Evolutionary conservation across 345 rosid species (phyloP).

Genomic region (Dimocarpus longan): DNA sequence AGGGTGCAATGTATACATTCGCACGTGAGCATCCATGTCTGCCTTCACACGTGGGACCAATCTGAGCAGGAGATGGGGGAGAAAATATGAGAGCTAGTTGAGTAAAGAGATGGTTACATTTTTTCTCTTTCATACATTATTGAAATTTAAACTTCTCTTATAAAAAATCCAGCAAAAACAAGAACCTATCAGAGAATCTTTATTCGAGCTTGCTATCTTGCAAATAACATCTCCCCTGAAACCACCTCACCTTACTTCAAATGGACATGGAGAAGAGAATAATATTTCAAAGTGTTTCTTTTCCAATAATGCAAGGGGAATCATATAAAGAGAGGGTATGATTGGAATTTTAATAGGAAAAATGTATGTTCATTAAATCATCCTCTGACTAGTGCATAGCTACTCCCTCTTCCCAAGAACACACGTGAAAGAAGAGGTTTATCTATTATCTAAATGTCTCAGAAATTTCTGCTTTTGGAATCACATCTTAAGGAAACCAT

Average conservation of each 20-base stretch:
- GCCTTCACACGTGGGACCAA: slow-evolving; percentile 13
- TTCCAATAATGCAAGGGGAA: slow-evolving; percentile 58
- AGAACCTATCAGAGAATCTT: too few species aligned
- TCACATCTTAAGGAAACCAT: slow-evolving; percentile 26
- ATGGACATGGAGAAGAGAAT: slow-evolving; percentile 40
- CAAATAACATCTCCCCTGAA: slow-evolving; percentile 44
- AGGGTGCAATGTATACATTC: background rate
- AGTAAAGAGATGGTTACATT: too few species aligned
- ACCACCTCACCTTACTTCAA: slow-evolving; percentile 27
- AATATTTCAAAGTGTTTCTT: slow-evolving; percentile 39
- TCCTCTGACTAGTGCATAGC: background rate
- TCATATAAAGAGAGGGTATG: slow-evolving; percentile 38
- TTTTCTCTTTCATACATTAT: too few species aligned
- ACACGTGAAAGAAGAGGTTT: slow-evolving; percentile 24
- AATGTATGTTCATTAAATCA: slow-evolving; percentile 30
- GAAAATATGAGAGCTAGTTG: slow-evolving; percentile 21
- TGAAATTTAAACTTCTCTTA: too few species aligned
- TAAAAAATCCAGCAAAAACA: too few species aligned
- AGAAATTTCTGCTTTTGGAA: slow-evolving; percentile 35
- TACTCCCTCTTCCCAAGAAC: slow-evolving; percentile 26
- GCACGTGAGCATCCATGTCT: slow-evolving; percentile 11
- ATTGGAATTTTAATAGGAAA: slow-evolving; percentile 26
- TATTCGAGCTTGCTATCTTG: slow-evolving; percentile 3
- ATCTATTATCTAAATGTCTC: slow-evolving; percentile 25
- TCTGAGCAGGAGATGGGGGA: slow-evolving; percentile 28